phyloP scores from a whole-genome alignment of 371 early-diverging fungal species.

The Saksenaea vasiformis region DNA sequence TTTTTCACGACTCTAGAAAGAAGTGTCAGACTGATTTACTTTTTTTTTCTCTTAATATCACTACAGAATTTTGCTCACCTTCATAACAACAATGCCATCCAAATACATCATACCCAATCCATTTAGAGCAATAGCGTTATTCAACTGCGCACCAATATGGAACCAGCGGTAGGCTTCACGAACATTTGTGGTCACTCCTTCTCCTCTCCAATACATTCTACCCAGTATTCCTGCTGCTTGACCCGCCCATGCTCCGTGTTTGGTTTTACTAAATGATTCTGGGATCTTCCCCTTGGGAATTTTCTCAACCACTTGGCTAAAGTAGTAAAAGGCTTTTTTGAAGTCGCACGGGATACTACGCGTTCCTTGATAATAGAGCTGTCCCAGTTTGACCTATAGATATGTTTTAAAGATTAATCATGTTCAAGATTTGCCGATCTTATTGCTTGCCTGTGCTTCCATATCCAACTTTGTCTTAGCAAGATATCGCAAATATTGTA shows the following conservation, averaged over 20 bases:
- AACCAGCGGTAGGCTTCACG: slow-evolving; percentile 78
- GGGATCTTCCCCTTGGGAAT: slow-evolving; percentile 24
- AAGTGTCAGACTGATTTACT: background rate
- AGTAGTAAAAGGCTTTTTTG: slow-evolving; percentile 61
- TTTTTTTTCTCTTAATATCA: too few species aligned
- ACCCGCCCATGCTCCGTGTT: slow-evolving; percentile 46
- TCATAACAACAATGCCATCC: slow-evolving; percentile 63
- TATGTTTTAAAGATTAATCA: background rate
- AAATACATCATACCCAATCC: slow-evolving; percentile 84
- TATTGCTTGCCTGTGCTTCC: slow-evolving; percentile 57
- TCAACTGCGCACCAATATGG: slow-evolving; percentile 60
- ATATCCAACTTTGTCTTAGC: slow-evolving; percentile 71
- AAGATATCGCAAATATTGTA: slow-evolving; percentile 75
- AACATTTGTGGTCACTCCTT: slow-evolving; percentile 69
- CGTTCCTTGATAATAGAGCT: slow-evolving; percentile 81
- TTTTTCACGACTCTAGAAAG: slow-evolving; percentile 34
- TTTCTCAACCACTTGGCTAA: slow-evolving; percentile 48
- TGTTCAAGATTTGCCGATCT: too few species aligned
- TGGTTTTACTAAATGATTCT: slow-evolving; percentile 19
- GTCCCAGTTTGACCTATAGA: slow-evolving; percentile 67
- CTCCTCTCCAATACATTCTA: slow-evolving; percentile 90
- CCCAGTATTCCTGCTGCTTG: slow-evolving; percentile 83
- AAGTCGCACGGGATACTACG: slow-evolving; percentile 66
- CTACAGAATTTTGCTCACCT: slow-evolving; percentile 42
- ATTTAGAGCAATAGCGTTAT: slow-evolving; percentile 67